phyloP scores from a whole-genome alignment of 129 eudicot species.

The Arctium minus region DNA sequence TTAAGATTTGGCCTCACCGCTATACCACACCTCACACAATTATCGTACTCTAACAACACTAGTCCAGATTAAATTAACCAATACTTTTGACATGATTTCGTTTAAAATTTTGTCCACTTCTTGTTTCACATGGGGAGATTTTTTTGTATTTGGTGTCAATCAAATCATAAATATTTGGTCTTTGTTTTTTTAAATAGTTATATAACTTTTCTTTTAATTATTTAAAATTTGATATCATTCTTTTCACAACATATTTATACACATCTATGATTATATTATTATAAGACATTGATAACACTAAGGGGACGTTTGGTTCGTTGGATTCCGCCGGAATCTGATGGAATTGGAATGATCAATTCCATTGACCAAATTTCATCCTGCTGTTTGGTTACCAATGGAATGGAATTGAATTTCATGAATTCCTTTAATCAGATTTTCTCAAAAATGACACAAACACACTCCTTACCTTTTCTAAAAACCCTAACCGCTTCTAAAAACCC shows the following conservation, averaged over 20 bases:
- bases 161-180: slow-evolving; percentile 1
- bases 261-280: not conserved
- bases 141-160: slow-evolving; percentile 14
- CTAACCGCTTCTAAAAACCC: too few species aligned
- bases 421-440: too few species aligned
- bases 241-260: not conserved
- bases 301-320: too few species aligned
- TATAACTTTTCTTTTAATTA: not conserved
- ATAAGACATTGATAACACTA: not conserved
- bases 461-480: too few species aligned
- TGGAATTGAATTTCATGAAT: too few species aligned
- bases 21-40: too few species aligned
- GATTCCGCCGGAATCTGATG: too few species aligned
- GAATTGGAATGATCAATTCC: too few species aligned
- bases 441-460: too few species aligned
- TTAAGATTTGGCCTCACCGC: too few species aligned
- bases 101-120: not conserved
- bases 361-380: too few species aligned
- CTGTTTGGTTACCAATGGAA: too few species aligned
- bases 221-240: not conserved
- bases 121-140: not conserved
- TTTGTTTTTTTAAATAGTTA: not conserved
- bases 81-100: not conserved
- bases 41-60: not conserved
- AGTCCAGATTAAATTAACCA: not conserved